A percentile compares a stretch with the other conserved stretches of the same genome.
These are phyloP conservation scores for Bimuria novae-zelandiae DNA, from an alignment of 2,329 filamentous ascomycete genomes.

Conservation along the genomic window DNA sequence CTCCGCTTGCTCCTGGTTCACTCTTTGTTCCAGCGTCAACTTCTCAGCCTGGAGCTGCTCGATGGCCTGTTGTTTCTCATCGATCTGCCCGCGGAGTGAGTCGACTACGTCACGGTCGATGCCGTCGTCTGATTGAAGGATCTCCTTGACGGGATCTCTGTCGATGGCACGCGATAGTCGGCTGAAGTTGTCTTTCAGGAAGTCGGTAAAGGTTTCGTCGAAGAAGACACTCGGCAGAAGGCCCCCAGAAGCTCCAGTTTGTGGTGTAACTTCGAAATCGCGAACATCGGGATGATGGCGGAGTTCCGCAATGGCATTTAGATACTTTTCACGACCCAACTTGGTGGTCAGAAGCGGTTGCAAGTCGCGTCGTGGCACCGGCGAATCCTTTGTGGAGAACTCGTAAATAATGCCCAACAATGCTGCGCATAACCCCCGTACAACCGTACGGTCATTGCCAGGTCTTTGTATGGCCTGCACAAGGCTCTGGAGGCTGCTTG, in stretches of 20 bases:
- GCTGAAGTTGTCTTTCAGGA: conserved; percentile 95
- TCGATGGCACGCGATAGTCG: conserved; percentile 84
- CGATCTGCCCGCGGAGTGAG: conserved; percentile 75
- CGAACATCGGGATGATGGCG: conserved; percentile 78
- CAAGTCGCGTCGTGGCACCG: conserved; percentile 78
- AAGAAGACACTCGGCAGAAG: conserved; percentile 81
- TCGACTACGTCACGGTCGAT: conserved; percentile 95
- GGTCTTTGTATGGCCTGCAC: conserved; percentile 69
- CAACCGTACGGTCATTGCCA: conserved; percentile 62
- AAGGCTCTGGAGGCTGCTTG: conserved; percentile 86
- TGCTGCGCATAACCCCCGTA: conserved; percentile 82
- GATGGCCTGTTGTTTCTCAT: conserved; percentile 69
- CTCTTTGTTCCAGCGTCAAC: conserved; percentile 58
- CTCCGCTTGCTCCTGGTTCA: conserved; percentile 75
- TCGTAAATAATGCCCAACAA: conserved; percentile 90
- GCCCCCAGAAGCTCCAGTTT: conserved; percentile 57
- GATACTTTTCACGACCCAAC: conserved; percentile 84
- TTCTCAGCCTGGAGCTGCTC: conserved; percentile 62
- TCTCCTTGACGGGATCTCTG: conserved; percentile 84
- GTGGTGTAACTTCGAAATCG: conserved; percentile 86
- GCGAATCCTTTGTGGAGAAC: conserved; percentile 96
- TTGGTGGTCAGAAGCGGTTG: conserved; percentile 77
- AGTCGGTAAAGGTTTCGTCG: conserved; percentile 84
- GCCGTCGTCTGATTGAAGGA: conserved; percentile 83
- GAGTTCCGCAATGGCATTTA: conserved; percentile 77